Base-by-base conservation (phyloP, 257 asterid genomes). In the Solanum dulcamara region DNA sequence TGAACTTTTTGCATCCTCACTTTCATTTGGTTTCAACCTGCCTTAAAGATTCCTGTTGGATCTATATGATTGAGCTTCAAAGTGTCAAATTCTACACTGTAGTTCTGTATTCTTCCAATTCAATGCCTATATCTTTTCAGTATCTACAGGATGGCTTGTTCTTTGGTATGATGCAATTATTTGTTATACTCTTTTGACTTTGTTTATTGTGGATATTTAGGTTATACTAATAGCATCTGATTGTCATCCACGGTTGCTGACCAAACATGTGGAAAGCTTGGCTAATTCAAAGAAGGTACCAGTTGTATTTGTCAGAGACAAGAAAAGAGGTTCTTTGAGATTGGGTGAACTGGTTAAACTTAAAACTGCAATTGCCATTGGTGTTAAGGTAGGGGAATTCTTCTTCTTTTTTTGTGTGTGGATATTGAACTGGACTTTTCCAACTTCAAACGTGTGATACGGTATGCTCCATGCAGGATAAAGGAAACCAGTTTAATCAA, bases 231-330 rank as follows among this genome's bases (percentile, higher is more conserved):
- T 96, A 85, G 97, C 95, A 83, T 88, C 94, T 18, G 98, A 96
- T 87, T 91, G 97, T 94, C 88, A 94, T 44, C 99, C 98, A n/a
- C 92, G 94, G 62, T 92, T 90, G 93, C 89, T 96, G 87, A 92
- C 93, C 13, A 96, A 92, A 88, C 97, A 94, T 92, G 86, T 93
- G 74, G 94, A 92, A 18, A 90, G 91, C 83, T 88, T 96, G 89
- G 98, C 98, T 57, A 87, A 90, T 86, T 91, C 98, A 53, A 91
- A 96, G 62, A 90, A 90, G 13, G 98, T 94, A 60, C 97, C 98
- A 10, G 80, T 96, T 83, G 88, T 94, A 83, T 82, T 87, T 74
- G 85, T 94, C 81, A 93, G 88, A 90, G 98, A 96, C 72, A 92
- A 84, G 51, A 92, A 88, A 87, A 88, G 89, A 85, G 98, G 96